Evolutionary conservation across 805 yeast species (phyloP), one percentile per base, ranked within the genome.

Genomic region (Yamadazyma kitorensis): DNA sequence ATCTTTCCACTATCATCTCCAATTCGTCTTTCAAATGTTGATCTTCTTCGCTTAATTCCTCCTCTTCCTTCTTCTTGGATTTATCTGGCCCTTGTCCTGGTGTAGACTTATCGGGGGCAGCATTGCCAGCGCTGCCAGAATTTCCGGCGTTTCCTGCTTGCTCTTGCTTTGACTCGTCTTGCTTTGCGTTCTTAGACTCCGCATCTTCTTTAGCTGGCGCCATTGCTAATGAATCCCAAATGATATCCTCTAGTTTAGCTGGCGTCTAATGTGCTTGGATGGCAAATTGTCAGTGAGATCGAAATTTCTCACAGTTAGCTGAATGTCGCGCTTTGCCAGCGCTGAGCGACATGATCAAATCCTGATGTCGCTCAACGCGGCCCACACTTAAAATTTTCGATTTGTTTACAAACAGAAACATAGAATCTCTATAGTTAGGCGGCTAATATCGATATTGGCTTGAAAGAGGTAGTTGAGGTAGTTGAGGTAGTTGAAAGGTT

Each of bases 31-130:
- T 89, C 47, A 93, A 74, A 55, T 82, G 85, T 48, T 78, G 82
- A 61, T 93, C 98, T 59, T 91, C 98, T 59, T 89, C 98, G 18
- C 88, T 82, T 40, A 93, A 73, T 55, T 88, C 96, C 55, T 88
- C 96, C 51, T 82, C 94, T 24, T 40, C 36, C 18, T 16, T 12
- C 18, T 29, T 22, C 26, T 27, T 17, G 29, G 36, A 10, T 25
- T 23, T 18, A 34, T 18, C 4, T 20, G 10, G 10, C 14, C 27
- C 11, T 19, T 37, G 28, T 11, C 18, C 18, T 5, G n/a, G 24
- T 19, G 22, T 19, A 19, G 22, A 19, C 22, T 19, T 10, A 7
- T n/a, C n/a, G n/a, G n/a, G n/a, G n/a, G n/a, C n/a, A n/a, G n/a
- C n/a, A n/a, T n/a, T n/a, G n/a, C n/a, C n/a, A n/a, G n/a, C n/a